These are phyloP conservation scores for Neurospora crassa DNA, from an alignment of 2,329 filamentous ascomycete species.

Conservation along the genomic window DNA sequence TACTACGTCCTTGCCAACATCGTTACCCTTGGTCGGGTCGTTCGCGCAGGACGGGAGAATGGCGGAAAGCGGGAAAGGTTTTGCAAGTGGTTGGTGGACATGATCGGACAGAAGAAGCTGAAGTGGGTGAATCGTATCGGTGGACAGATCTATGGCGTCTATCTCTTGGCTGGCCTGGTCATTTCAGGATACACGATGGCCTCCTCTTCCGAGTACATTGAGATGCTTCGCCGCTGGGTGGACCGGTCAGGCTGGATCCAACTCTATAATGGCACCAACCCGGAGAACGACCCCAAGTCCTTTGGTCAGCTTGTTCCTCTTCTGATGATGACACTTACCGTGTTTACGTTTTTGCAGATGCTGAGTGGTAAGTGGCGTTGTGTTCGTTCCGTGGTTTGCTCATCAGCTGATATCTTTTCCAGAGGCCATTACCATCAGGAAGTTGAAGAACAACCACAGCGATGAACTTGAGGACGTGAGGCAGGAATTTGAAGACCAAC, in stretches of 20 bases:
- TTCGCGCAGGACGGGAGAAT: constrained; percentile 7
- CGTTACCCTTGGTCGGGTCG: constrained; percentile 11
- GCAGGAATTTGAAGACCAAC: neutral
- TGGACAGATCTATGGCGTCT: constrained; percentile 16
- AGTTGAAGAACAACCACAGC: neutral
- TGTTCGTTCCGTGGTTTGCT: neutral
- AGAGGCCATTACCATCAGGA: neutral
- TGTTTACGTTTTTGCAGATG: constrained; percentile 24
- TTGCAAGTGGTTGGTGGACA: constrained; percentile 1
- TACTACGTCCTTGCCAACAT: constrained; percentile 12
- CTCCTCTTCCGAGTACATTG: constrained; percentile 18
- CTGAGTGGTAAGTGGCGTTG: constrained; percentile 21
- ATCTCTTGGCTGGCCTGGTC: constrained; percentile 16
- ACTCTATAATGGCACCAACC: constrained; percentile 12
- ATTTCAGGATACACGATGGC: constrained; percentile 17
- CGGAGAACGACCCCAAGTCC: constrained; percentile 23
- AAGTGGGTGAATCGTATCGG: constrained; percentile 11
- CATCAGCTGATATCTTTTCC: neutral
- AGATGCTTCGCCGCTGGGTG: constrained; percentile 22
- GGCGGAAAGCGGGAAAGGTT: constrained; percentile 8
- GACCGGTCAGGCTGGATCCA: constrained; percentile 16
- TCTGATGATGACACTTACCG: constrained; percentile 20
- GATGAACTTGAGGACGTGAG: neutral
- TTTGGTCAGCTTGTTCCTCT: constrained; percentile 27
- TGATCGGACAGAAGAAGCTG: constrained; percentile 1